phyloP scores from a whole-genome alignment of 768 basidiomycete species.

The Trametes meyenii region DNA sequence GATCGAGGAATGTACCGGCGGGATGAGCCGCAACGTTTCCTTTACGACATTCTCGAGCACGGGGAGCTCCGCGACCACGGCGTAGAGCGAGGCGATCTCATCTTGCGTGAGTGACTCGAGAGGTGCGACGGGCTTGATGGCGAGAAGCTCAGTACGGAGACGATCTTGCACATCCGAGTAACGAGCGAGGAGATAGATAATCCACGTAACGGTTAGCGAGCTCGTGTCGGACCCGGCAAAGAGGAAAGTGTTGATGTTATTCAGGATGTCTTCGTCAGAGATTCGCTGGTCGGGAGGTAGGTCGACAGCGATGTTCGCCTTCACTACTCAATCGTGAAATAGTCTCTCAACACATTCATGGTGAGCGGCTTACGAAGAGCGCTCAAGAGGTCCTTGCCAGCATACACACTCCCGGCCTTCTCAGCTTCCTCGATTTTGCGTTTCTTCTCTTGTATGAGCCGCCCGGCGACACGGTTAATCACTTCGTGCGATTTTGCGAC shows the following conservation, averaged over 20 bases:
- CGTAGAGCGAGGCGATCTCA: constrained; percentile 63
- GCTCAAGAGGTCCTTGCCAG: constrained; percentile 76
- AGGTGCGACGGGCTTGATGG: constrained; percentile 43
- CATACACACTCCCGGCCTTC: constrained; percentile 50
- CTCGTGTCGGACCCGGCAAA: constrained; percentile 91
- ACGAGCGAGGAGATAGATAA: constrained; percentile 71
- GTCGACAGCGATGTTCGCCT: constrained; percentile 77
- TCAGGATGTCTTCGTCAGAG: constrained; percentile 84
- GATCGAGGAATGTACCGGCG: constrained; percentile 81
- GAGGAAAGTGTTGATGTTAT: constrained; percentile 88
- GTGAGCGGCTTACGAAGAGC: constrained; percentile 60
- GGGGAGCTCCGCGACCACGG: constrained; percentile 59
- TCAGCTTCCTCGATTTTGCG: constrained; percentile 64
- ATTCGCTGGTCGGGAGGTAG: constrained; percentile 70
- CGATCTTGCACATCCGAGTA: constrained; percentile 67
- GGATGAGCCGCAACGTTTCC: constrained; percentile 76
- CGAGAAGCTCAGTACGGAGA: constrained; percentile 68
- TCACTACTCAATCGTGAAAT: constrained; percentile 52
- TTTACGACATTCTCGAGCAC: constrained; percentile 76
- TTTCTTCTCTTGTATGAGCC: constrained; percentile 81
- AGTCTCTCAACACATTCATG: neutral
- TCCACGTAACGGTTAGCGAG: constrained; percentile 84
- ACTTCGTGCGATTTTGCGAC: constrained; percentile 59
- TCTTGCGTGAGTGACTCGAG: constrained; percentile 56
- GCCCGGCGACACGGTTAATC: constrained; percentile 72